phyloP scores from a whole-genome alignment of 179 eudicot species.

The Beta macrorhiza region DNA sequence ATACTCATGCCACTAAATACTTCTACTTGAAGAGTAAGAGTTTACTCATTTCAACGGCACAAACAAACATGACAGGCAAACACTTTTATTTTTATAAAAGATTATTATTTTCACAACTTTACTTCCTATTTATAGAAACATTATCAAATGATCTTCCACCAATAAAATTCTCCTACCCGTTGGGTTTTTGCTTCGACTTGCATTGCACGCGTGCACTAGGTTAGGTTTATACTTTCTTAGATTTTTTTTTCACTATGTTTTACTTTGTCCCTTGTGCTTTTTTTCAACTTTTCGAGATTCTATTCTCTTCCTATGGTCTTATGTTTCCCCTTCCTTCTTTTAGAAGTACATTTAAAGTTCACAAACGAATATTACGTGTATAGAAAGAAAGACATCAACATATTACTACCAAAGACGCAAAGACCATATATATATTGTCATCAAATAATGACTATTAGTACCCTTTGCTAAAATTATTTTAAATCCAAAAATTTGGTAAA shows the following conservation, averaged over 20 bases:
- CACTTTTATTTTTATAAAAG: background rate
- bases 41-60: slow-evolving; percentile 11
- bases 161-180: background rate
- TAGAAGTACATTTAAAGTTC: background rate
- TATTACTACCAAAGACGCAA: background rate
- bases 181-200: slow-evolving; percentile 5
- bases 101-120: background rate
- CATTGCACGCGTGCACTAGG: slow-evolving; percentile 31
- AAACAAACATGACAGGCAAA: slow-evolving; percentile 16
- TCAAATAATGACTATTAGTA: background rate
- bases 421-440: background rate
- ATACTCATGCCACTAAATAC: background rate
- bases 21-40: background rate
- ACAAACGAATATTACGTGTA: slow-evolving; percentile 1
- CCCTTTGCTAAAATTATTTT: background rate
- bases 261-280: slow-evolving; percentile 20
- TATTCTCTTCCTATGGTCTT: slow-evolving; percentile 22
- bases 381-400: background rate
- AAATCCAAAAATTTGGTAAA: background rate
- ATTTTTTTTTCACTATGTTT: background rate
- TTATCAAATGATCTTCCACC: background rate
- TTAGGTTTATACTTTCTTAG: slow-evolving; percentile 1
- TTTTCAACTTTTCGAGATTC: slow-evolving; percentile 29
- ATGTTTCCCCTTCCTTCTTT: background rate
- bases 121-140: slow-evolving; percentile 17